These are phyloP conservation scores for Geotrichum aggregatum DNA, from an alignment of 1,139 yeast genomes.

Conservation along the genomic window DNA sequence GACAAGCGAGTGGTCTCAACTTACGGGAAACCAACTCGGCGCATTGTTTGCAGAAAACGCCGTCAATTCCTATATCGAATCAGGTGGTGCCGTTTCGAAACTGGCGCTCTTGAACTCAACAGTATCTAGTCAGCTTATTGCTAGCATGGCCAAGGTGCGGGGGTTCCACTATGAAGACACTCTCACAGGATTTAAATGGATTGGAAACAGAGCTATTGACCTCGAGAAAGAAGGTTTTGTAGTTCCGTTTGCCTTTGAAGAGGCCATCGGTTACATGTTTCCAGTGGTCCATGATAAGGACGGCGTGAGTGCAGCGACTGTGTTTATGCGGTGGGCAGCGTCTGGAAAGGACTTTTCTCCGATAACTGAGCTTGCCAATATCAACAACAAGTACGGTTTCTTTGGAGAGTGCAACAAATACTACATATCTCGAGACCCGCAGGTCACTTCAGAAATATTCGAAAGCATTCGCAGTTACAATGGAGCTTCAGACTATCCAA, in stretches of 20 bases:
- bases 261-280: conserved; percentile 95
- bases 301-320: conserved; percentile 75
- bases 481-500: conserved; percentile 38
- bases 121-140: conserved; percentile 79
- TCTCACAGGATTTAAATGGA: conserved; percentile 95
- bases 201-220: conserved; percentile 82
- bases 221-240: conserved; percentile 56
- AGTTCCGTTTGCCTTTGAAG: conserved; percentile 92
- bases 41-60: conserved; percentile 69
- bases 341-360: conserved; percentile 32
- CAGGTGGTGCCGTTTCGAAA: conserved; percentile 34
- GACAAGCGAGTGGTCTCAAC: conserved; percentile 59
- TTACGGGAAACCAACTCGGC: conserved; percentile 91
- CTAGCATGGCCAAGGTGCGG: conserved; percentile 59
- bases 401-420: conserved; percentile 85
- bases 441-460: conserved; percentile 52
- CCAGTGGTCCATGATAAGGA: conserved; percentile 86
- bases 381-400: conserved; percentile 67
- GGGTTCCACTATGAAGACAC: conserved; percentile 74
- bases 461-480: conserved; percentile 42
- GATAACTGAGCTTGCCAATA: conserved; percentile 50
- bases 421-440: conserved; percentile 59
- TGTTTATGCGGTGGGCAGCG: conserved; percentile 71
- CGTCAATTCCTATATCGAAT: conserved; percentile 40
- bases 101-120: conserved; percentile 77